Base-by-base conservation (phyloP, 1,284 basidiomycete species). In the Ganoderma lucidum region DNA sequence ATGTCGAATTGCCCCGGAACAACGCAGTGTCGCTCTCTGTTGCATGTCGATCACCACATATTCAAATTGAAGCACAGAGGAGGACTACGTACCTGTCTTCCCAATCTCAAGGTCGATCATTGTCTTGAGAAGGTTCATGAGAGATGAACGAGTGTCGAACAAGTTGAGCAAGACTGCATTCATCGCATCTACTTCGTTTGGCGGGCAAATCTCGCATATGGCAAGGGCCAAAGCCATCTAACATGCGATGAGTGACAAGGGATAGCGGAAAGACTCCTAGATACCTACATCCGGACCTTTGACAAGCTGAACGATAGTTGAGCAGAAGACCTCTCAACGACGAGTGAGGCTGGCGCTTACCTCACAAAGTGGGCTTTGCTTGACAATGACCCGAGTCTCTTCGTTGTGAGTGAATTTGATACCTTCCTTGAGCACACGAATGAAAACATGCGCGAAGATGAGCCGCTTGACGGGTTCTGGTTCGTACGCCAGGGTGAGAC, bases 361-460 rank as follows among this genome's bases (percentile, higher is more conserved):
- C 81, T 94, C 93, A 71, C 87, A 87, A 19, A 95, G 80, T 53
- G 87, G 85, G 72, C 85, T 86, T 70, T 90, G 87, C 56, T 86
- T 85, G 65, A 83, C 83, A 64, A 84, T 81, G n/a, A 83, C 79
- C 30, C 85, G 81, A 6, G 87, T 83, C 66, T 85, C 86, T 53
- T 89, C 88, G 70, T 87, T 85, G 1, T 86, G 83, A 68, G 90
- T 88, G 67, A 94, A 91, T 70, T 88, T 89, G 23, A 93, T 90
- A 23, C 94, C 95, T 75, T 94, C 91, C 17, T 91, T 88, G 63
- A 98, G 86, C 4, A 96, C 94, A 62, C 93, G 89, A 61, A 94
- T 90, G 80, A 97, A 95, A n/a, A 96, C 91, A 77, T 93, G 91
- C 65, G 95, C 91, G 77, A 97, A 97, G 32, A 96, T 94, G 3